Conservation (phyloP, 169 alveolate genomes). For the Cryptosporidium baileyi region DNA sequence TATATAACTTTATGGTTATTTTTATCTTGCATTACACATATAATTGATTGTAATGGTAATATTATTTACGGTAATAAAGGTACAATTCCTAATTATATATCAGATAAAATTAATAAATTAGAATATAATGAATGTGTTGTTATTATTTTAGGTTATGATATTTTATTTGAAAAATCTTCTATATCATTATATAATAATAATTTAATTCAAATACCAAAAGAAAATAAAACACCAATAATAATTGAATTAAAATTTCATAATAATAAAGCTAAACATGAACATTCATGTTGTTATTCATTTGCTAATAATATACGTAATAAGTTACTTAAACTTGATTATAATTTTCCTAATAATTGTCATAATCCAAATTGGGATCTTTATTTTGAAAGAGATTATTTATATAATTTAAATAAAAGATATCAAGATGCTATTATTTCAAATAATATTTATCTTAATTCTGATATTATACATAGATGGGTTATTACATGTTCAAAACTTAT, state of each 20-base stretch:
- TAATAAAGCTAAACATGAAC: conserved; percentile 18
- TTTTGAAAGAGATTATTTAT: conserved; percentile 2
- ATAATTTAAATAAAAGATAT: conserved; percentile 4
- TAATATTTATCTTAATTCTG: conserved; percentile 1
- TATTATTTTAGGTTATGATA: conserved; percentile 15
- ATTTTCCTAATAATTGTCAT: conserved; percentile 42
- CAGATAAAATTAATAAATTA: conserved; percentile 17
- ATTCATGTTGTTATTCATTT: conserved; percentile 50
- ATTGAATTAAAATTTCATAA: conserved; percentile 33
- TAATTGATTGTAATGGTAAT: conserved; percentile 27
- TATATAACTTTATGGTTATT: conserved; percentile 18
- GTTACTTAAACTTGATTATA: not conserved
- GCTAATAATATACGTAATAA: conserved; percentile 10
- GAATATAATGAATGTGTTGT: conserved; percentile 16
- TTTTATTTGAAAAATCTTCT: conserved; percentile 7
- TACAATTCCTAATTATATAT: conserved; percentile 18
- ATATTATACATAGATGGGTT: conserved; percentile 50
- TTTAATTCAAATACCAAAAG: conserved; percentile 15
- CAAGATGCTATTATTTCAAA: conserved; percentile 2
- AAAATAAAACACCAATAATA: conserved; percentile 15
- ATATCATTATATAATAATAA: conserved; percentile 10
- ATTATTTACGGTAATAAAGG: conserved; percentile 50
- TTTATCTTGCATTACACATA: conserved; percentile 31
- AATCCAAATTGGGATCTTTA: conserved; percentile 56
- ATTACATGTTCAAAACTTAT: conserved; percentile 11